Conservation (phyloP, 2,329 filamentous ascomycete species). For the Elsinoe fawcettii region DNA sequence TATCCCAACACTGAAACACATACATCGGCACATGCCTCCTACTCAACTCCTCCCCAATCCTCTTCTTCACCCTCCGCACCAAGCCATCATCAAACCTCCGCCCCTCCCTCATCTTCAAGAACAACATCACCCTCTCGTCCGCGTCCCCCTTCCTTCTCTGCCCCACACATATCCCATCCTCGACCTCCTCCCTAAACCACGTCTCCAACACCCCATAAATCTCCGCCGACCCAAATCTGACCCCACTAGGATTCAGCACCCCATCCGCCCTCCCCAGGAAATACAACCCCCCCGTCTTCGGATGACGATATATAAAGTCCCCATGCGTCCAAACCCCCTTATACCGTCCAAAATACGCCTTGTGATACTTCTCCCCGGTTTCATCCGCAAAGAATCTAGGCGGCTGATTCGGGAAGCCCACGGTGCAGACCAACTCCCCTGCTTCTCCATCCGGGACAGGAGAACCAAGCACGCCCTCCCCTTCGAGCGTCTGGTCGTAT, state of each 20-base stretch:
- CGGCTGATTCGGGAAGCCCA: conserved; percentile 69
- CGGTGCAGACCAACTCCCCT: conserved; percentile 66
- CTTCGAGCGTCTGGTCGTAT: conserved; percentile 50
- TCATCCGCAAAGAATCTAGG: conserved; percentile 41
- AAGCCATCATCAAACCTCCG: conserved; percentile 48
- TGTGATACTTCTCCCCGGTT: conserved; percentile 37
- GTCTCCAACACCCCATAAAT: conserved; percentile 68
- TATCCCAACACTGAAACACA: conserved; percentile 72
- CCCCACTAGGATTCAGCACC: conserved; percentile 70
- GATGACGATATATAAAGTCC: conserved; percentile 68
- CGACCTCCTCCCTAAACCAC: conserved; percentile 54
- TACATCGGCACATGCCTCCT: conserved; percentile 70
- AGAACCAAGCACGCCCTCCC: conserved; percentile 36
- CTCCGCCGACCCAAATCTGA: conserved; percentile 72
- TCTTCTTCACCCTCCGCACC: conserved; percentile 52
- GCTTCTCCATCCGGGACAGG: conserved; percentile 56
- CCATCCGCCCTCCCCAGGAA: conserved; percentile 68
- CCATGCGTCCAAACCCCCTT: conserved; percentile 69
- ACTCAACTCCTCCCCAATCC: conserved; percentile 59
- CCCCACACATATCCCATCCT: conserved; percentile 72
- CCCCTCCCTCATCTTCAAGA: conserved; percentile 54
- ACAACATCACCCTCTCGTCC: conserved; percentile 54
- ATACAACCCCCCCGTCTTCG: conserved; percentile 54
- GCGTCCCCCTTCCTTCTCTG: conserved; percentile 56
- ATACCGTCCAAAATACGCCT: conserved; percentile 40